Base-by-base conservation (phyloP, 2,329 filamentous ascomycete genomes). In the Claviceps sp. region DNA sequence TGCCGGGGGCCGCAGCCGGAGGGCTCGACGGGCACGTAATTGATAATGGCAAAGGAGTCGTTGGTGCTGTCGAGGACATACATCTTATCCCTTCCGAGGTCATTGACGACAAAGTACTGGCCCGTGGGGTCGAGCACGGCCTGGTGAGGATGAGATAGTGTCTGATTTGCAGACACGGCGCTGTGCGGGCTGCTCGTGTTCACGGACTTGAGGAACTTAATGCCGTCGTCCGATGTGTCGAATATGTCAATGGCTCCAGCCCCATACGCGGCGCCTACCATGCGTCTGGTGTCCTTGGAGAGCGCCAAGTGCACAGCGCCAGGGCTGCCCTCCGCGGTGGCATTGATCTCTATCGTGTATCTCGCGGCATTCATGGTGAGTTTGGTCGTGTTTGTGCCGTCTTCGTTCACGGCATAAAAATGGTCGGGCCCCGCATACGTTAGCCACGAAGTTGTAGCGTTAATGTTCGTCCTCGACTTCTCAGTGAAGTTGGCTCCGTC, bases 381-480 rank as follows among this genome's bases (percentile, higher is more conserved):
- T 16, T 70, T 59, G 53, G 68, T 66, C n/a, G 71, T 62, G 45
- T 61, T 58, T 48, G 62, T 61, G 56, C 65, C 64, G 56, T 69
- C 70, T 66, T 78, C 75, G 55, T 78, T 68, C 19, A 73, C 70
- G 45, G 71, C 70, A 54, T 74, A 77, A 44, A 78, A 54, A 19
- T 53, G 50, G 58, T 68, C 64, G 26, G 68, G 67, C 17, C 63
- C 54, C 48, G 65, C 66, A 60, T 68, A 69, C 41, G 67, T 61
- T 62, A 77, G 61, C 74, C 74, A 78, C 34, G 73, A 77, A 22
- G 73, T 68, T 38, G 64, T 61, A 40, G 69, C 70, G 48, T 60
- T 57, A 19, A 70, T 64, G 46, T 56, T 50, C 37, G 61, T 54
- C 40, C 64, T 56, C n/a, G 69, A 54, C 10, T 62, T 60, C 24